Conservation (phyloP, 1,284 basidiomycete species). For the Inonotus hispidus region DNA sequence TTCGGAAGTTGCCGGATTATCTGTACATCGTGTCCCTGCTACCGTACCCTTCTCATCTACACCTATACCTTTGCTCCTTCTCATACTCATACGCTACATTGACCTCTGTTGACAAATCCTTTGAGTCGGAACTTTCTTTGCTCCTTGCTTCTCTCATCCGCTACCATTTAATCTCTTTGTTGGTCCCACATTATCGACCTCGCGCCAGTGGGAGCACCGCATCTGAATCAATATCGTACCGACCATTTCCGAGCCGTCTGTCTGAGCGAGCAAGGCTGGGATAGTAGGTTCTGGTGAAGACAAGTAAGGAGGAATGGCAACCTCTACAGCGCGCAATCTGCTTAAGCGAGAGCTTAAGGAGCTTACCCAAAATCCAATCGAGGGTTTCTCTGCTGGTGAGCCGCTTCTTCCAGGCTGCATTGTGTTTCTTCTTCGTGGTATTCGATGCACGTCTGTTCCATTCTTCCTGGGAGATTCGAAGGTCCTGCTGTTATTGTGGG, state of each 20-base stretch:
- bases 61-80: neutral
- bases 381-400: slow-evolving; percentile 89
- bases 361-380: slow-evolving; percentile 83
- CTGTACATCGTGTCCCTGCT: neutral
- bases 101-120: neutral
- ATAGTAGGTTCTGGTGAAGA: neutral
- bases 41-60: neutral
- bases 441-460: neutral
- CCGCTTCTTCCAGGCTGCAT: slow-evolving; percentile 19
- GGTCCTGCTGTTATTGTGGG: too few species aligned
- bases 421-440: neutral
- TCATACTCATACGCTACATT: neutral
- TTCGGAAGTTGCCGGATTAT: slow-evolving; percentile 9
- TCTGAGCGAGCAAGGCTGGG: neutral
- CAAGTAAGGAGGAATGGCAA: slow-evolving; percentile 26
- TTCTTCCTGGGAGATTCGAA: neutral
- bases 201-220: neutral
- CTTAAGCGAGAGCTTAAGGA: slow-evolving; percentile 80
- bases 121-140: neutral
- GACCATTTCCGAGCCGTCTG: neutral
- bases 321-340: slow-evolving; percentile 55
- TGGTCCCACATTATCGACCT: neutral
- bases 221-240: neutral
- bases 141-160: neutral
- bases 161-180: neutral